Percentiles rank a stretch among this genome's conserved stretches.
Conservation (phyloP, 192 early-diverging fungal genomes). For the Irineochytrium annulatum region DNA sequence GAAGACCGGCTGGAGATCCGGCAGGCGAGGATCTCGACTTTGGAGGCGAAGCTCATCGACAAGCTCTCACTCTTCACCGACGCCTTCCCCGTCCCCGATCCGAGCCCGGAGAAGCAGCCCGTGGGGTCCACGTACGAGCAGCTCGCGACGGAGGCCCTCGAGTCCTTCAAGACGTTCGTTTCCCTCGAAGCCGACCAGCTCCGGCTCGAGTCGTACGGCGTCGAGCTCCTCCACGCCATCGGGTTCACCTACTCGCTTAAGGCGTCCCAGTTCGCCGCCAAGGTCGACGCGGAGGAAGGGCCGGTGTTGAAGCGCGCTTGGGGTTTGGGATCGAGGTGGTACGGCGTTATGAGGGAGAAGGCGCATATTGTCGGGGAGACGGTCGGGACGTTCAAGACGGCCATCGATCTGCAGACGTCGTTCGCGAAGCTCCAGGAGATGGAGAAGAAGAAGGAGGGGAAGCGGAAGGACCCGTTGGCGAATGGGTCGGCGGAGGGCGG, state of each 20-base stretch:
- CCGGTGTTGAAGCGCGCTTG: constrained; percentile 42
- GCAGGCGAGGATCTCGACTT: constrained; percentile 63
- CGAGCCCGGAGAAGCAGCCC: constrained; percentile 5
- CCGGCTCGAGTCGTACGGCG: constrained; percentile 85
- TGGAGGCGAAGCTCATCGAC: constrained; percentile 66
- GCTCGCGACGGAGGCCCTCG: constrained; percentile 29
- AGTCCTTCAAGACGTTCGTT: constrained; percentile 24
- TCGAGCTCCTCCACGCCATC: constrained; percentile 88
- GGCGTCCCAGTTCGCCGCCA: constrained; percentile 75
- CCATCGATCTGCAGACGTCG: constrained; percentile 86
- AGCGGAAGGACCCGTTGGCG: constrained; percentile 58
- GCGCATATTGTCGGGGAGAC: constrained; percentile 89
- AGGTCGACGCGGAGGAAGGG: constrained; percentile 54
- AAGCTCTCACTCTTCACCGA: constrained; percentile 80
- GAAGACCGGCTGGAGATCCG: constrained; percentile 52
- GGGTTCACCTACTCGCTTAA: constrained; percentile 89
- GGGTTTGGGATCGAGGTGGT: constrained; percentile 41
- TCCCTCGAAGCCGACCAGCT: constrained; percentile 79
- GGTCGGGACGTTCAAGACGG: constrained; percentile 84
- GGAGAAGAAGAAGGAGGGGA: constrained; percentile 73
- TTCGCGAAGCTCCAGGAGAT: constrained; percentile 87
- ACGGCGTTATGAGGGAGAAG: constrained; percentile 71
- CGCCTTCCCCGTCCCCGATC: constrained; percentile 39
- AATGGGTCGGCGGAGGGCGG: constrained; percentile 56
- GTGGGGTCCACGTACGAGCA: constrained; percentile 23